phyloP scores from a whole-genome alignment of 768 basidiomycete genomes.

The Melanogaster broomeanus region DNA sequence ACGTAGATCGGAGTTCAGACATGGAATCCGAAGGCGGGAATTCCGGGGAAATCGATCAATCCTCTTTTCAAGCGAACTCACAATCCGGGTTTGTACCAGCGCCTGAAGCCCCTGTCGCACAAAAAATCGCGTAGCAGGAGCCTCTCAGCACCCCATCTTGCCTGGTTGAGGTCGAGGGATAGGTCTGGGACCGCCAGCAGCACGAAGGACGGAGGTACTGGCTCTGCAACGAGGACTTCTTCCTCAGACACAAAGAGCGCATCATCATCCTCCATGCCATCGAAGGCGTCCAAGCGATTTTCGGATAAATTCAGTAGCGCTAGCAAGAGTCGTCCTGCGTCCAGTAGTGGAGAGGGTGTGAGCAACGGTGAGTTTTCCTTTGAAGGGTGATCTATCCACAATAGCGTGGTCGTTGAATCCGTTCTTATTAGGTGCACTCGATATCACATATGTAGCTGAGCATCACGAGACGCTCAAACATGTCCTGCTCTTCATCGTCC shows the following conservation, averaged over 20 bases:
- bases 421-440: conserved; percentile 29
- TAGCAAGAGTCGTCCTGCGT: conserved; percentile 23
- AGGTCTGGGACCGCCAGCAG: conserved; percentile 8
- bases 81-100: conserved; percentile 3
- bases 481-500: conserved; percentile 70
- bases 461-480: conserved; percentile 85
- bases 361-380: conserved; percentile 17
- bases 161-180: conserved; percentile 50
- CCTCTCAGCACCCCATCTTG: conserved; percentile 58
- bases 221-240: conserved; percentile 10
- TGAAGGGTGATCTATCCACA: background rate
- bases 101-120: conserved; percentile 24
- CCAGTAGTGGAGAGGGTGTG: conserved; percentile 9
- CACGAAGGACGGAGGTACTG: conserved; percentile 8
- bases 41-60: conserved; percentile 19
- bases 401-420: background rate
- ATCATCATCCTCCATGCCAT: background rate
- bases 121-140: conserved; percentile 46
- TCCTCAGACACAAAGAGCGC: conserved; percentile 17
- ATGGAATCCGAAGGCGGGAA: background rate
- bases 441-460: conserved; percentile 64
- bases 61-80: conserved; percentile 18
- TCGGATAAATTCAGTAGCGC: conserved; percentile 21
- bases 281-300: conserved; percentile 17
- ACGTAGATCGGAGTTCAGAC: background rate